Evolutionary conservation across 805 yeast species (phyloP).

Genomic region (Ogataea philodendri): DNA sequence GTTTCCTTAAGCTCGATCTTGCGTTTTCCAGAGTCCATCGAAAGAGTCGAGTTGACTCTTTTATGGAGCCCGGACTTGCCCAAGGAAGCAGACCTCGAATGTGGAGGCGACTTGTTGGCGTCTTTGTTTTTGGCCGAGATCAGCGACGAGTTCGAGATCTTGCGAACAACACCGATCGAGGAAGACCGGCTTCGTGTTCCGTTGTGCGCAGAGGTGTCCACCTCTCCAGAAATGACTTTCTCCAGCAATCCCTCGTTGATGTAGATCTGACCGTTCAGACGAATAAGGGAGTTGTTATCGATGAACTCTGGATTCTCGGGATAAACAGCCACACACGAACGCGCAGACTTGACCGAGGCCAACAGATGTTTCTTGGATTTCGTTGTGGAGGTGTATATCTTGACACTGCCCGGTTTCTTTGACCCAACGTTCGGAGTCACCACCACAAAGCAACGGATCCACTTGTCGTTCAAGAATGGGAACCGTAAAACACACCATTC

Average conservation of each 20-base stretch:
- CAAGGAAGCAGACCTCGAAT: conserved; percentile 21
- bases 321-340: conserved; percentile 52
- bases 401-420: conserved; percentile 49
- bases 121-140: conserved; percentile 18
- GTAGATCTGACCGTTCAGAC: conserved; percentile 52
- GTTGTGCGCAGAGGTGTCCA: conserved; percentile 17
- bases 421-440: conserved; percentile 44
- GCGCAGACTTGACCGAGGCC: conserved; percentile 45
- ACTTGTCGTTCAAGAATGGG: conserved; percentile 55
- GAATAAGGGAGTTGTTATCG: conserved; percentile 55
- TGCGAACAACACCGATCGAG: conserved; percentile 27
- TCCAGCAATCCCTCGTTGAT: conserved; percentile 39
- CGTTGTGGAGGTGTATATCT: conserved; percentile 50
- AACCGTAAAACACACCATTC: conserved; percentile 67
- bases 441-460: conserved; percentile 55
- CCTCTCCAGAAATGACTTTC: conserved; percentile 24
- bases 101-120: conserved; percentile 16
- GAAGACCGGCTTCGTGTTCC: conserved; percentile 29
- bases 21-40: conserved; percentile 29
- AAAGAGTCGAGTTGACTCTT: conserved; percentile 26
- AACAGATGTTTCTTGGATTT: conserved; percentile 50
- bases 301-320: conserved; percentile 58
- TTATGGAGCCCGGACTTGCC: conserved; percentile 16
- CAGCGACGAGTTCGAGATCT: conserved; percentile 30
- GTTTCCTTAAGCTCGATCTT: conserved; percentile 27